Evolutionary conservation across 192 early-diverging fungal species (phyloP).

Genomic region (Glomus cerebriforme): DNA sequence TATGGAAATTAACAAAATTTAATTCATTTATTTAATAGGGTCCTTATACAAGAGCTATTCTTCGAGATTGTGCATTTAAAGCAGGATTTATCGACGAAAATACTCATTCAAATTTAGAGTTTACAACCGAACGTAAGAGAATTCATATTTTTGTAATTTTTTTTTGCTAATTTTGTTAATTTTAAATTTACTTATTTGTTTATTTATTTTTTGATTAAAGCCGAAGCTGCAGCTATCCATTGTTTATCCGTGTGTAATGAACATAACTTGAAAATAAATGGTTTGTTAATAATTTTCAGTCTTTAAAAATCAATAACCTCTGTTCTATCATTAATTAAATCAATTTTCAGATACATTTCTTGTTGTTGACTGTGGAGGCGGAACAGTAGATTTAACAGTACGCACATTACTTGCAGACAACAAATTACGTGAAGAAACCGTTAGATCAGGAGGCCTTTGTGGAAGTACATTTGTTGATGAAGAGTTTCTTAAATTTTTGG

Average conservation of each 20-base stretch:
- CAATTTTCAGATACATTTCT: not conserved
- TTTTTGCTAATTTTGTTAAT: too few relatives aligned
- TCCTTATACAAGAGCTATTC: not conserved
- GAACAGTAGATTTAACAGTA: slow-evolving; percentile 37
- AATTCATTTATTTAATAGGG: not conserved
- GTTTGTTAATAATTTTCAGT: not conserved
- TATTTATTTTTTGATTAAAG: not conserved
- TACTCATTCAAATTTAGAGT: slow-evolving; percentile 8
- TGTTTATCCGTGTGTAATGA: not conserved
- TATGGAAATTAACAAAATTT: not conserved
- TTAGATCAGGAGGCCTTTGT: not conserved
- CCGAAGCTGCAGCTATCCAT: slow-evolving; percentile 5
- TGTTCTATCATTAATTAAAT: not conserved
- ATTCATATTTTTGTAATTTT: too few relatives aligned
- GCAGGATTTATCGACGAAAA: slow-evolving; percentile 8
- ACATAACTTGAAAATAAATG: not conserved
- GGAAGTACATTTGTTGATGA: slow-evolving; percentile 8
- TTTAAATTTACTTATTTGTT: not conserved
- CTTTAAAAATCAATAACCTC: not conserved
- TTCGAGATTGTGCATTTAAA: slow-evolving; percentile 10
- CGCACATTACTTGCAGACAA: not conserved
- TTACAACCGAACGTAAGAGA: slow-evolving; percentile 29
- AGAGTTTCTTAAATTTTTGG: not conserved
- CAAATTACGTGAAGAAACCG: not conserved
- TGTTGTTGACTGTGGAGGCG: slow-evolving; percentile 24